Percentiles rank a stretch among this genome's conserved stretches.
Conservation (phyloP, 2,329 filamentous ascomycete genomes). For the Pyricularia sp. region DNA sequence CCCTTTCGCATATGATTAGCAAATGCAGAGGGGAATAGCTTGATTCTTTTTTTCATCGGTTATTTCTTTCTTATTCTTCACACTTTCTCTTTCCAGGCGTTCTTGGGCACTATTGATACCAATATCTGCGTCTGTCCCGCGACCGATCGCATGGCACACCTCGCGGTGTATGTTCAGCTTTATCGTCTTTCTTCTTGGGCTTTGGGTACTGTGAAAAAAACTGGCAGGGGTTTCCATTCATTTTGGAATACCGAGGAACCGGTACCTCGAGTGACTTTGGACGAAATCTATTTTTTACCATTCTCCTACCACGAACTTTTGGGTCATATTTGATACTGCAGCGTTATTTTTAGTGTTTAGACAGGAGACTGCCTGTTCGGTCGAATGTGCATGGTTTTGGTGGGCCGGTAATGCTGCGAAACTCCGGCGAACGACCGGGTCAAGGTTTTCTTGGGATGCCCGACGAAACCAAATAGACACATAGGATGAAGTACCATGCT, state of each 20-base stretch:
- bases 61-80: background rate
- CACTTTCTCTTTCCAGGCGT: background rate
- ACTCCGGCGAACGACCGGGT: background rate
- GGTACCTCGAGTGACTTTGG: background rate
- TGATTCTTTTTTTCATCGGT: background rate
- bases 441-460: background rate
- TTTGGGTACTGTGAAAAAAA: slow-evolving; percentile 3
- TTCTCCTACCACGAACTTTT: background rate
- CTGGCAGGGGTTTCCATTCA: background rate
- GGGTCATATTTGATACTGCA: background rate
- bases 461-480: background rate
- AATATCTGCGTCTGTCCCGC: background rate
- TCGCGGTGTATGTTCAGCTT: background rate
- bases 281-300: background rate
- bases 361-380: background rate
- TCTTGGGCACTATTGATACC: background rate
- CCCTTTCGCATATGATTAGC: background rate
- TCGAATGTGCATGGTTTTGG: background rate
- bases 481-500: background rate
- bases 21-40: background rate
- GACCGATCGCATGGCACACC: background rate
- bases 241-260: slow-evolving; percentile 4
- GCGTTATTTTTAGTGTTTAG: background rate
- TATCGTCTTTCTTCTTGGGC: background rate
- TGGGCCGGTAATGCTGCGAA: background rate